phyloP scores from a whole-genome alignment of 2,329 filamentous ascomycete genomes.

The Penicillium polonicum region DNA sequence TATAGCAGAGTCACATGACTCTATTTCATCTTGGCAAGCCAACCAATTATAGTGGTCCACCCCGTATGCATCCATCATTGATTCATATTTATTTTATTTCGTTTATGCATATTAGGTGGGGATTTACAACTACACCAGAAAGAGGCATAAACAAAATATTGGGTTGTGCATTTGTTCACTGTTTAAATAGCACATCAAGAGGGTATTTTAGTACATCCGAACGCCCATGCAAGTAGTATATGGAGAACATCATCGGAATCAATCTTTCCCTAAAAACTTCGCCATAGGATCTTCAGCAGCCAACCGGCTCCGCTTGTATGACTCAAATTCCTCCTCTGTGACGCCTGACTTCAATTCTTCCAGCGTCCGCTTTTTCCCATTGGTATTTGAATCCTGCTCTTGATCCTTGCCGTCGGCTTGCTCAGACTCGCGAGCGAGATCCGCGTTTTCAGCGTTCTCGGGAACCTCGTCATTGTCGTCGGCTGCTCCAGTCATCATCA shows the following conservation, averaged over 20 bases:
- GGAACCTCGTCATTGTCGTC: constrained; percentile 13
- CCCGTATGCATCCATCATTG: not conserved
- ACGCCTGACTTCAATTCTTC: constrained; percentile 77
- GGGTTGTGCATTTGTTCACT: not conserved
- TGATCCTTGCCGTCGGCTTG: constrained; percentile 31
- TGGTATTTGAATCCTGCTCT: constrained; percentile 34
- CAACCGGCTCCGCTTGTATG: constrained; percentile 73
- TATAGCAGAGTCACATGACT: not conserved
- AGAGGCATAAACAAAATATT: not conserved
- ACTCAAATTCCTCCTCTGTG: constrained; percentile 80
- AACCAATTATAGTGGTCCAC: not conserved
- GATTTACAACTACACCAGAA: not conserved
- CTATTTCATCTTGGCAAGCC: no score
- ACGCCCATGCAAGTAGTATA: constrained; percentile 17
- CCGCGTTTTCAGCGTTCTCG: constrained; percentile 16
- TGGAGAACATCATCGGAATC: constrained; percentile 11
- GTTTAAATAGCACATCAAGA: constrained; percentile 7
- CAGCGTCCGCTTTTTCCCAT: constrained; percentile 68
- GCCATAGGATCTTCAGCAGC: constrained; percentile 85
- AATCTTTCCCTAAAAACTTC: constrained; percentile 69
- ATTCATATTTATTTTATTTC: not conserved
- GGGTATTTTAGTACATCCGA: constrained; percentile 26
- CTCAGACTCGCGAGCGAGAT: constrained; percentile 23
- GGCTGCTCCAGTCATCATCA: constrained; percentile 44
- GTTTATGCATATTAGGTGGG: not conserved